Base-by-base conservation (phyloP, 2,329 filamentous ascomycete genomes). In the Ophiognomonia clavigignenti-juglandacearum region DNA sequence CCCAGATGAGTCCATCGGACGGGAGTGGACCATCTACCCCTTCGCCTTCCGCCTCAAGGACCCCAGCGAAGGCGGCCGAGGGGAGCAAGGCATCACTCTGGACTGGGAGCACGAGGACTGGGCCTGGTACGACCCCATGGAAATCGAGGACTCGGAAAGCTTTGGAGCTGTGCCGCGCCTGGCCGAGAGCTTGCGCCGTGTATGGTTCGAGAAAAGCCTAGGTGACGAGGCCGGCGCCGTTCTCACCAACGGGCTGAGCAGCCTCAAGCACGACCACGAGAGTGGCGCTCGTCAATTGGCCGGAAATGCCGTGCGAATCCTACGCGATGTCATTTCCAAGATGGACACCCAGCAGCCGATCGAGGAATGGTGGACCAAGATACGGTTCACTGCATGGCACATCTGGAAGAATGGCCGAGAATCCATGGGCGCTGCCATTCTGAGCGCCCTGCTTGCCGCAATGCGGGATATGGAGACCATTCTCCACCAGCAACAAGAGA, bases 331-430 rank as follows among this genome's bases (percentile, higher is more conserved):
- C 3, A 59, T 76, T 3, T 50, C 53, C 6, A 57, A 59, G 39
- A 62, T 71, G 31, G 59, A 63, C 6, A 23, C 37, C 1, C 40
- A 54, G 9, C 50, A 53, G 20, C 52, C 4, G 51, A 43, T 16
- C 42, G 61, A 70, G 1, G 61, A 59, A 6, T 82, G 79, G 72
- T 86, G 81, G 80, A 61, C 60, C 22, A 71, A 69, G 23, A 59
- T 76, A n/a, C 69, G 77, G 13, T 72, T 77, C 65, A 70, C 69
- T 2, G 77, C 73, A 3, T 86, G 83, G 76, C 77, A 84, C 59
- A 64, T 86, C 1, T 80, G 77, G 62, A 82, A 82, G 56, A 81
- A 82, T 45, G 79, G 80, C 0, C 72, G 80, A n/a, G 79, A 82
- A 52, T 82, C 75, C 58, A 86, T 86, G 81, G 75, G 75, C 1